Conservation (phyloP, 1,139 yeast genomes). For the Blastobotrys arbuscula region DNA sequence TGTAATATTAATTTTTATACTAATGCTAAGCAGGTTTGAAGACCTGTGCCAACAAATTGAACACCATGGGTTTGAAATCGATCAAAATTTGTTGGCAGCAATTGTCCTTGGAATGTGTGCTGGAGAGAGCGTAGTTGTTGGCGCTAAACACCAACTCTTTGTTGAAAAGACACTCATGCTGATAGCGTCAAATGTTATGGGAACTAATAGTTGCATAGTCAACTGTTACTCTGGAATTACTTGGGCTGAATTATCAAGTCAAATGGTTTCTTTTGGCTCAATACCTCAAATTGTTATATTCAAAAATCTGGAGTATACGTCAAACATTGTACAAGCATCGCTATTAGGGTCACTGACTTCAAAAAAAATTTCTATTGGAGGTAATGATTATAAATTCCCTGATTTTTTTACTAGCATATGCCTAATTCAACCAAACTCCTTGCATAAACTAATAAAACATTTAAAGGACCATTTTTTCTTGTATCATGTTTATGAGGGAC, state of each 20-base stretch:
- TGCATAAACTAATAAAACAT: constrained; percentile 3
- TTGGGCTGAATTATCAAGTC: constrained; percentile 9
- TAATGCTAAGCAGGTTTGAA: constrained; percentile 12
- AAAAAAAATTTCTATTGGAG: background rate
- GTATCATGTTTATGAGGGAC: constrained; percentile 7
- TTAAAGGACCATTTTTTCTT: constrained; percentile 11
- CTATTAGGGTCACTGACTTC: constrained; percentile 20
- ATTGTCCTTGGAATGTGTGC: constrained; percentile 22
- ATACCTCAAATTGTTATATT: constrained; percentile 20
- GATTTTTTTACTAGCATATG: constrained; percentile 15
- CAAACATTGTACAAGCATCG: constrained; percentile 25
- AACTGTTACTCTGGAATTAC: constrained; percentile 12
- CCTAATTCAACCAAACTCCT: constrained; percentile 6
- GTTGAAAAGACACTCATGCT: constrained; percentile 15
- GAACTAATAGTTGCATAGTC: constrained; percentile 9
- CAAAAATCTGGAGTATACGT: constrained; percentile 26
- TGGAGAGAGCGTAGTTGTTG: constrained; percentile 27
- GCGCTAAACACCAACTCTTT: constrained; percentile 12
- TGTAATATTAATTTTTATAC: too few species aligned
- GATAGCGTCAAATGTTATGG: constrained; percentile 16
- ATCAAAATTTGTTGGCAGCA: constrained; percentile 21
- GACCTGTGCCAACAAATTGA: constrained; percentile 5
- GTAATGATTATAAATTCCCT: constrained; percentile 10
- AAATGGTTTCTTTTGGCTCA: background rate
- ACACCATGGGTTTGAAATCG: constrained; percentile 10